Evolutionary conservation across 305 asterid species (phyloP), one percentile per base, ranked within the genome.

Genomic region (Rubia peregrina): DNA sequence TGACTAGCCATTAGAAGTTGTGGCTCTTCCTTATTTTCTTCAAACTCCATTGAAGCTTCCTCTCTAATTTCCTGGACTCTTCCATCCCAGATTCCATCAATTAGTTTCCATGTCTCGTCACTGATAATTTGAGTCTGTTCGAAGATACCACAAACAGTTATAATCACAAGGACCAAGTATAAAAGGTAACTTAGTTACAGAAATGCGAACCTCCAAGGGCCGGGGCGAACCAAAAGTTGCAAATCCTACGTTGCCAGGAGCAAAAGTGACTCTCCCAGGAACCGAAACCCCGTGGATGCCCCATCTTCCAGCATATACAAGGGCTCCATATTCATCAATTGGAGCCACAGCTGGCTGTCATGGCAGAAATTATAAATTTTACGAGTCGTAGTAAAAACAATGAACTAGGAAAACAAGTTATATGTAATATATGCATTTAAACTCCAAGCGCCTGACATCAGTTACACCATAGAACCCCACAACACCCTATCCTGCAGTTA

Each of bases 261-360:
- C 91, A 85, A 91, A 94, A n/a, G 99, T 94, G 69, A 88, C 96
- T 83, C 97, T 94, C 80, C 99, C 99, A 55, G 99, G 99, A 80
- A 94, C 90, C 40, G 97, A 89, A 78, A 90, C 85, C 33, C 99
- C 99, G 55, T 85, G 91, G 77, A 89, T 74, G 65, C 97, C 99
- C 99, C 99, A 94, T 68, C 97, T 88, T 81, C 99, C 99, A 51
- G 90, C 91, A 80, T 88, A 79, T 63, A 91, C 57, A 48, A 94
- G 86, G 69, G 96, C 95, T 40, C 96, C 99, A 68, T 89, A 88
- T 81, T 94, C 99, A 86, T 94, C 96, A 70, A 91, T 76, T 65
- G 84, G 86, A 76, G 83, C 79, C 79, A 94, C 89, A 67, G 83
- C 75, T 81, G 96, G 89, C 99, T 94, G 89, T 63, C 75, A 71